Evolutionary conservation across 2,329 filamentous ascomycete genomes (phyloP), one percentile per base, ranked within the genome.

Genomic region (Fusarium anguioides): DNA sequence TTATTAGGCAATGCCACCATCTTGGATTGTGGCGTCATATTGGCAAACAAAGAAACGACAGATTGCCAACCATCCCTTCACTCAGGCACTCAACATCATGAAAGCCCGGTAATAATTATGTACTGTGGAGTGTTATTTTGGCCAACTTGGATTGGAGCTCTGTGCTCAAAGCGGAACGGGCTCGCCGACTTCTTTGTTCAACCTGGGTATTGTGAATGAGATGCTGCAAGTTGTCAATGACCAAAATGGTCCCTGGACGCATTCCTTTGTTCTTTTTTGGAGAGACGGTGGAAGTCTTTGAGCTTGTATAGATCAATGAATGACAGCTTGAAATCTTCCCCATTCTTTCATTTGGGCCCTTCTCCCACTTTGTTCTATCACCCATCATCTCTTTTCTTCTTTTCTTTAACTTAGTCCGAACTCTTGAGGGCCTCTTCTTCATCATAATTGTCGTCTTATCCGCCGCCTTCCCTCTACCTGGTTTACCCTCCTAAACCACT

Each of bases 141-240:
- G 53, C 17, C 8, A 14, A 6, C 9, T 20, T 46, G n/a, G 47
- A 45, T 50, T 20, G 15, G 17, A 15, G 35, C 31, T 39, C 33
- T 55, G 45, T 62, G 31, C 31, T 37, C 31, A 26, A 46, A 17
- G 33, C 2, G 31, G 41, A 44, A 39, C 53, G 56, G 69, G 35
- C 24, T 62, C 11, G 18, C 58, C 55, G 35, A 23, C 37, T 24
- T 69, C 71, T 72, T 74, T 74, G 70, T 74, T 68, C 17, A 26
- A 48, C n/a, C 51, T 57, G n/a, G n/a, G n/a, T n/a, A 48, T 58
- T 63, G 52, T 60, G 49, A 58, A 18, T 44, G 49, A 36, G 37
- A 44, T 37, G 29, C 42, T 37, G 33, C 35, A 37, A 36, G 42
- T 39, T 35, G 58, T 47, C 53, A 36, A 58, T 52, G 61, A 49